Percentiles rank a stretch among this genome's conserved stretches.
phyloP scores from a whole-genome alignment of 371 early-diverging fungal species.

The Batrachochytrium dendrobatidis region DNA sequence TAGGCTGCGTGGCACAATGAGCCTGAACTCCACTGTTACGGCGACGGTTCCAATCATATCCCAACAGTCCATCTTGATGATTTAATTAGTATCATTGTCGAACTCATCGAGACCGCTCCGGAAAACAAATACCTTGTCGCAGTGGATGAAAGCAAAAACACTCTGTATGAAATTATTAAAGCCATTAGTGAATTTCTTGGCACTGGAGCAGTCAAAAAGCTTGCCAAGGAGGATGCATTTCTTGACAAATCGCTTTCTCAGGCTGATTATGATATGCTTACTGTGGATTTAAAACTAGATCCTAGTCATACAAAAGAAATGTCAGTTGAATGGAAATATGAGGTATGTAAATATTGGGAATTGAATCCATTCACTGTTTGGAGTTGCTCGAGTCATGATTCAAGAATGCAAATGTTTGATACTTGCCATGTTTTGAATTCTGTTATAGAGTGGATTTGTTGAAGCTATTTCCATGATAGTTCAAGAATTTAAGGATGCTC shows the following conservation, averaged over 20 bases:
- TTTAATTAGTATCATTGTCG: conserved; percentile 38
- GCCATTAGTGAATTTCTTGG: conserved; percentile 39
- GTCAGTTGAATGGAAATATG: conserved; percentile 47
- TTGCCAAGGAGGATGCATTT: conserved; percentile 41
- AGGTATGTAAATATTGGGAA: conserved; percentile 28
- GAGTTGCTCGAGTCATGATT: neutral
- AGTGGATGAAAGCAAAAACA: conserved; percentile 43
- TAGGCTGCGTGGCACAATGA: conserved; percentile 46
- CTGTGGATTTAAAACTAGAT: conserved; percentile 39
- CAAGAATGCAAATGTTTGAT: neutral
- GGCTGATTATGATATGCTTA: conserved; percentile 42
- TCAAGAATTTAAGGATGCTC: conserved; percentile 46
- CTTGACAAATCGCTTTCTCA: conserved; percentile 37
- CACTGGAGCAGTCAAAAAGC: conserved; percentile 37
- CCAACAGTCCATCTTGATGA: conserved; percentile 50
- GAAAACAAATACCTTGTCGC: conserved; percentile 41
- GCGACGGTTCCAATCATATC: conserved; percentile 44
- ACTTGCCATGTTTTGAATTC: neutral
- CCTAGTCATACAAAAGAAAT: conserved; percentile 44
- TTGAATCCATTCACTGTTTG: neutral
- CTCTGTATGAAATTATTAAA: conserved; percentile 39
- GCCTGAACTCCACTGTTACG: conserved; percentile 34
- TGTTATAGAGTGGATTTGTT: conserved; percentile 36
- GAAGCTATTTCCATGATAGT: conserved; percentile 39
- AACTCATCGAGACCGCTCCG: conserved; percentile 40